These are phyloP conservation scores for Theileria annulata DNA, from an alignment of 169 alveolate genomes.

Conservation along the genomic window DNA sequence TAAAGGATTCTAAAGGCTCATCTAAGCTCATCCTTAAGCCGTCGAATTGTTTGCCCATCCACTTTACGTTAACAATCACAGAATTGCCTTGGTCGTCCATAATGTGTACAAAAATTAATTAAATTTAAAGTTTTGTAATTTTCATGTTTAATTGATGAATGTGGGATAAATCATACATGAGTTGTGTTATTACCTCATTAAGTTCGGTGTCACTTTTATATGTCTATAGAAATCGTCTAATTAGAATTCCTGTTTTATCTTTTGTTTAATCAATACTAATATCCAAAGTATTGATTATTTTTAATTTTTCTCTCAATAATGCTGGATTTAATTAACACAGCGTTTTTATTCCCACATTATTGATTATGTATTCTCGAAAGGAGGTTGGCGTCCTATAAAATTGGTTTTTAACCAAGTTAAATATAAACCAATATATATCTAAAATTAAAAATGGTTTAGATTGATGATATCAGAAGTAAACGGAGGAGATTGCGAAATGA, in stretches of 20 bases:
- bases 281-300: neutral
- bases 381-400: neutral
- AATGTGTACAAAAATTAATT: neutral
- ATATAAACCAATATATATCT: neutral
- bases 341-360: neutral
- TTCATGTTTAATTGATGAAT: neutral
- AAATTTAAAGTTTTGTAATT: neutral
- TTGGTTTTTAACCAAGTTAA: neutral
- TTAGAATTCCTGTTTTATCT: neutral
- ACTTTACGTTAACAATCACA: slow-evolving; percentile 69
- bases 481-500: slow-evolving; percentile 7
- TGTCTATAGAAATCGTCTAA: neutral
- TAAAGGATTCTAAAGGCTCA: slow-evolving; percentile 64
- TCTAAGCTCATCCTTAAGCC: slow-evolving; percentile 58
- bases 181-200: neutral
- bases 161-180: neutral
- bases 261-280: neutral
- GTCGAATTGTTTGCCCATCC: slow-evolving; percentile 71
- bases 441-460: neutral
- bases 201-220: neutral
- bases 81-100: slow-evolving; percentile 53
- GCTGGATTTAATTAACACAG: neutral
- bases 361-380: slow-evolving; percentile 17
- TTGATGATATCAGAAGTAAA: slow-evolving; percentile 15
- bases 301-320: slow-evolving; percentile 4